Evolutionary conservation across 768 basidiomycete genomes (phyloP), one percentile per base, ranked within the genome.

Genomic region (Calvatia gigantea): DNA sequence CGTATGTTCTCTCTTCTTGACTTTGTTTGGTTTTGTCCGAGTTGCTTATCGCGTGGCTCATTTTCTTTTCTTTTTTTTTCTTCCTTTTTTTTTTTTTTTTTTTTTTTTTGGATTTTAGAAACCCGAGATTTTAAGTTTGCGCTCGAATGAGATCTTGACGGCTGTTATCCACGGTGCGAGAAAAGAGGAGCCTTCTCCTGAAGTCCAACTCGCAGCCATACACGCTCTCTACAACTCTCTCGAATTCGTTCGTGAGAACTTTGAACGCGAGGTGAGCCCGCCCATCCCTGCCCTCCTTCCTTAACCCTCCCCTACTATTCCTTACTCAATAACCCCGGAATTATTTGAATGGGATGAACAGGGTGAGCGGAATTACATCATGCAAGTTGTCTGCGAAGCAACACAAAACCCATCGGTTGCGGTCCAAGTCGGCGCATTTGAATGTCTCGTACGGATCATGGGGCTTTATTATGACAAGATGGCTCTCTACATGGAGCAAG

Each of bases 341-440:
- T 51, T 23, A 71, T 31, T 50, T 28, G 53, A 51, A 23, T 51
- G n/a, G 41, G 17, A 23, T 57, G 11, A n/a, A 2, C 65, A 98
- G 94, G 97, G 97, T 62, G 97, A 99, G 71, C 85, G 97, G 45
- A 99, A 98, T 73, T 98, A 97, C 75, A 98, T 99, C 71, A 99
- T 99, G 97, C 97, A 99, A 75, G 94, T 98, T 39, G 91, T 98
- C 15, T 99, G 97, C 68, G 97, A 98, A 67, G 96, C 96, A 0
- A 98, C 97, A 0, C 97, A 98, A 70, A 94, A 87, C 62, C 58
- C 80, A 1, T 72, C 85, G 1, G 83, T 89, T 2, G 70, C 79
- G 32, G 94, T 98, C 32, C 96, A 98, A 75, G 89, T 97, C n/a
- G 92, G 86, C 28, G 89, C 97, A 4, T 99, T 97, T 64, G 94